Percentiles rank a stretch among this genome's conserved stretches.
Conservation (phyloP, 257 asterid genomes). For the Primulina tabacum region DNA sequence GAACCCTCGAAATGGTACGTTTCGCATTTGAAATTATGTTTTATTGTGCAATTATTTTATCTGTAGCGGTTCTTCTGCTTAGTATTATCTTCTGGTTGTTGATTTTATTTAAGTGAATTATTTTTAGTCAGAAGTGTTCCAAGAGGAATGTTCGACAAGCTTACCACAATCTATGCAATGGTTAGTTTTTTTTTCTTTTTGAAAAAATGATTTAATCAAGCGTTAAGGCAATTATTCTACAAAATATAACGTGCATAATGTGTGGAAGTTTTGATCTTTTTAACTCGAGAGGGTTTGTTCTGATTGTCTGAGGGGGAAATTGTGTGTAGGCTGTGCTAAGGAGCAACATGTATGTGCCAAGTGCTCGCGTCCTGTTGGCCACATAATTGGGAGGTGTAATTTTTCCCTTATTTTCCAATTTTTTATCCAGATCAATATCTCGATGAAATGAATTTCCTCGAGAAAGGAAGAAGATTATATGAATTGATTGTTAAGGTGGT, state of each 20-base stretch:
- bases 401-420: background rate
- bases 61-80: background rate
- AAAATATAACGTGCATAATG: too few species aligned
- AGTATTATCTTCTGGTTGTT: background rate
- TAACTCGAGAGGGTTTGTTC: background rate
- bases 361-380: conserved; percentile 70
- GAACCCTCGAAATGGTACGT: conserved; percentile 88
- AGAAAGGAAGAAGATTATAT: background rate
- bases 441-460: background rate
- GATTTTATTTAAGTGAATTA: background rate
- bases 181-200: conserved; percentile 35
- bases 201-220: background rate
- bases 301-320: conserved; percentile 5
- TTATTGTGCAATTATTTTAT: background rate
- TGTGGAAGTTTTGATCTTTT: background rate
- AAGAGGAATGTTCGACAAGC: conserved; percentile 97
- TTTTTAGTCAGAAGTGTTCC: conserved; percentile 74
- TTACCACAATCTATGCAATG: conserved; percentile 78
- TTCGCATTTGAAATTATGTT: background rate
- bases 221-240: background rate
- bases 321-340: conserved; percentile 78
- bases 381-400: conserved; percentile 63
- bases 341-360: conserved; percentile 83
- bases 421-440: background rate
- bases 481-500: background rate